Base-by-base conservation (phyloP, 805 yeast species). In the Zygoascus biomembranicola region DNA sequence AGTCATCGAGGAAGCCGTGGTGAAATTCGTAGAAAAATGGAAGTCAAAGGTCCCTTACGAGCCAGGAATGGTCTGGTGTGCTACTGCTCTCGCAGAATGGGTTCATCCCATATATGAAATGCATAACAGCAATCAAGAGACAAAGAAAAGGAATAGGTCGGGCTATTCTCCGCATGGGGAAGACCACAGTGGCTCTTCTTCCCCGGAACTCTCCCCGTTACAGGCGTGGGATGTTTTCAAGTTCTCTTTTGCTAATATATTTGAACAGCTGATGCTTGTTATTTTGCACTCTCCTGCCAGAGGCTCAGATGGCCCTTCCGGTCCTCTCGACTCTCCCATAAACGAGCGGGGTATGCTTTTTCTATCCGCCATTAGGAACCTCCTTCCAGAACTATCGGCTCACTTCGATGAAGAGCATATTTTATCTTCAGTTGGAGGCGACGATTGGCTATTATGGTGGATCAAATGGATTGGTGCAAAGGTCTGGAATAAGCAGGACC, bases 361-460 rank as follows among this genome's bases (percentile, higher is more conserved):
- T 68, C 72, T 87, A 32, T 77, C 81, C 60, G 75, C 80, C 61
- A 73, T 85, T 61, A 76, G 84, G 57, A 80, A 74, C 59, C 70
- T 75, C 39, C 69, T 87, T 52, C 96, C 96, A 1, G 96, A 87
- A 62, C 68, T 90, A 43, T 83, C 87, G 49, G 79, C 77, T 55
- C 87, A 81, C 56, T 79, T 90, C 57, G 82, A 81, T 41, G 95
- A 88, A 62, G 97, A 90, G 61, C 90, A 85, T 55, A 77, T 86
- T 26, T 68, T 86, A 47, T 81, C 81, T 59, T 77, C 80, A 43
- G 56, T 71, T 16, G 74, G 77, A 44, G 89, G 85, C 57, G 94
- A 87, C 60, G 90, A 84, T 64, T 90, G 97, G 97, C 73, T 90
- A 26, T 77, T 88, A 42, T 90, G 96, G 96, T 90, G 97, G 97